Evolutionary conservation across 1,139 yeast genomes (phyloP).

Genomic region (Pichia sp.): DNA sequence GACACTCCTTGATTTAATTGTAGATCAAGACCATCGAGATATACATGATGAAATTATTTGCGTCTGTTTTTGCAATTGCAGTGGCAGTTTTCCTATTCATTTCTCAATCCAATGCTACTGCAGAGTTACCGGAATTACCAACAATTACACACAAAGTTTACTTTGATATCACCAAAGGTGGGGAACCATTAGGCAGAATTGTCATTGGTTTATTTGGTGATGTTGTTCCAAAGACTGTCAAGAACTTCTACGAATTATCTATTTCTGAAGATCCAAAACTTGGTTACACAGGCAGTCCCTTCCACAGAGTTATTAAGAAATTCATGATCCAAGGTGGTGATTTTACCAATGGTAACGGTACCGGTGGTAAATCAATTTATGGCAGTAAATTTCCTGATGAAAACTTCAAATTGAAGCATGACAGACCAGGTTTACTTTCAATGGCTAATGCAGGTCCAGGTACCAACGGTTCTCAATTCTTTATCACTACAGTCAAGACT

Average conservation of each 20-base stretch:
- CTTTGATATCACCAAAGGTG: slow-evolving; percentile 83
- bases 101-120: slow-evolving; percentile 19
- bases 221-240: slow-evolving; percentile 53
- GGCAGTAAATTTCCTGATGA: slow-evolving; percentile 54
- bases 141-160: slow-evolving; percentile 68
- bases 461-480: slow-evolving; percentile 58
- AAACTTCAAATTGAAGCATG: slow-evolving; percentile 51
- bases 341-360: slow-evolving; percentile 52
- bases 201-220: slow-evolving; percentile 54
- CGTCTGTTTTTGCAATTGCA: slow-evolving; percentile 20
- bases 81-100: slow-evolving; percentile 19
- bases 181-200: slow-evolving; percentile 50
- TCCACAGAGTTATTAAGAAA: slow-evolving; percentile 53
- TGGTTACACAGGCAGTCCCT: slow-evolving; percentile 42
- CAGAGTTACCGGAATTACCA: slow-evolving; percentile 38
- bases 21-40: not conserved
- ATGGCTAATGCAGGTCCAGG: slow-evolving; percentile 59
- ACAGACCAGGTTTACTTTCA: slow-evolving; percentile 50
- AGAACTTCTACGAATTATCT: slow-evolving; percentile 54
- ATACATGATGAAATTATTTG: slow-evolving; percentile 23
- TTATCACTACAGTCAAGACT: slow-evolving; percentile 52
- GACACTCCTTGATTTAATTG: no score
- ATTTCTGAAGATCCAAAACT: slow-evolving; percentile 52
- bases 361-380: slow-evolving; percentile 54
- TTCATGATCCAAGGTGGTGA: slow-evolving; percentile 64